Evolutionary conservation across 2,329 filamentous ascomycete genomes (phyloP).

Genomic region (Diplocarpon mali): DNA sequence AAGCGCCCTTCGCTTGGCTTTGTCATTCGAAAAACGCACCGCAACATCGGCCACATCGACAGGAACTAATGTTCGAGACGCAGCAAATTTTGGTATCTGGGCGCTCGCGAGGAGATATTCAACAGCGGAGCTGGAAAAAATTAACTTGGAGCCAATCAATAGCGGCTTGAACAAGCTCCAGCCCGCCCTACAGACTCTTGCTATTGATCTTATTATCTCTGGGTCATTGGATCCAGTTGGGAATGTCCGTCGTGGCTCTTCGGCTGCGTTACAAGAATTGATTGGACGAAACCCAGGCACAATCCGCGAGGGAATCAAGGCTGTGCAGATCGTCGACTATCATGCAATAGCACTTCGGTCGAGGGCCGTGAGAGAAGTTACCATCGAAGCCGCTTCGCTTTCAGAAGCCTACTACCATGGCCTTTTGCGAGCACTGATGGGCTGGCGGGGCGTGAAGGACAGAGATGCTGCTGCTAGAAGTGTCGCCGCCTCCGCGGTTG

Average conservation of each 20-base stretch:
- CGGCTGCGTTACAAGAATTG: conserved; percentile 86
- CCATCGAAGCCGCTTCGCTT: conserved; percentile 55
- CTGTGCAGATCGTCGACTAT: conserved; percentile 89
- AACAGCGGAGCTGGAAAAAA: conserved; percentile 60
- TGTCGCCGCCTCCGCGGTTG: conserved; percentile 59
- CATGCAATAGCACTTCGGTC: conserved; percentile 83
- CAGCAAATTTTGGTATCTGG: conserved; percentile 95
- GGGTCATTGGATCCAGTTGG: conserved; percentile 82
- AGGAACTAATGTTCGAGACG: conserved; percentile 86
- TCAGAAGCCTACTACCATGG: conserved; percentile 54
- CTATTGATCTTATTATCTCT: conserved; percentile 67
- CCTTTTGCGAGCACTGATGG: conserved; percentile 58
- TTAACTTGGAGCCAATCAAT: conserved; percentile 33
- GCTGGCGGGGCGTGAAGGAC: conserved; percentile 83
- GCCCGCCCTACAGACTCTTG: conserved; percentile 64
- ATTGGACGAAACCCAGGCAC: conserved; percentile 86
- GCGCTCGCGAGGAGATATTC: conserved; percentile 78
- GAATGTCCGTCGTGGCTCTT: conserved; percentile 86
- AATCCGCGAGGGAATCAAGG: conserved; percentile 66
- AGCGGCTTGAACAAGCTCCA: conserved; percentile 1
- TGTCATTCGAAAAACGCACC: conserved; percentile 82
- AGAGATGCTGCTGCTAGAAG: conserved; percentile 63
- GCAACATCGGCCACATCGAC: conserved; percentile 74
- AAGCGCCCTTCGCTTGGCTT: conserved; percentile 63
- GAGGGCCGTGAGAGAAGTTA: conserved; percentile 69